A percentile compares a stretch with the other conserved stretches of the same genome.
These are phyloP conservation scores for Geosmithia morbida DNA, from an alignment of 2,329 filamentous ascomycete genomes.

Conservation along the genomic window DNA sequence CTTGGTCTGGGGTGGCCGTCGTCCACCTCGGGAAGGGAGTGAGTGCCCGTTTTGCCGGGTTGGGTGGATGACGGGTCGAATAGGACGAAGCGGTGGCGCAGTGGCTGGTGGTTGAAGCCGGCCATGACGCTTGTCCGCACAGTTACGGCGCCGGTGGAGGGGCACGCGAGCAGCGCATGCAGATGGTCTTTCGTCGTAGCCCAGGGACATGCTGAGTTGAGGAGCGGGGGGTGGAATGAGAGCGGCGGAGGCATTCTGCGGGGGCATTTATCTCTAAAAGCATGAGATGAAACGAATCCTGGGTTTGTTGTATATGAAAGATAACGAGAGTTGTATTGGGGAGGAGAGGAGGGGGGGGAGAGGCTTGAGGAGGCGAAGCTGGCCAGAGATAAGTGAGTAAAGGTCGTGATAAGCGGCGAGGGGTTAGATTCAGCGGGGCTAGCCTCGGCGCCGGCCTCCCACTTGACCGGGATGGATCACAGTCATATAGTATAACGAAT, in stretches of 20 bases:
- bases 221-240: slow-evolving; percentile 43
- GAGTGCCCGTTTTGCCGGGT: slow-evolving; percentile 4
- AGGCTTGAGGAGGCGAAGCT: neutral
- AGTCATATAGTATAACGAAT: neutral
- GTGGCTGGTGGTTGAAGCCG: slow-evolving; percentile 49
- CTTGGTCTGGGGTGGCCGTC: neutral
- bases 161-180: slow-evolving; percentile 40
- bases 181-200: slow-evolving; percentile 53
- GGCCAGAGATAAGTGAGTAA: neutral
- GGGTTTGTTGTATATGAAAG: no score
- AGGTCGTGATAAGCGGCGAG: neutral
- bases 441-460: neutral
- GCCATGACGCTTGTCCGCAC: slow-evolving; percentile 53
- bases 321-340: no score
- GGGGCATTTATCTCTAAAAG: no score
- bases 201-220: slow-evolving; percentile 68
- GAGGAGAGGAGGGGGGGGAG: neutral
- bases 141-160: slow-evolving; percentile 58
- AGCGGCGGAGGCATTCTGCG: slow-evolving; percentile 2
- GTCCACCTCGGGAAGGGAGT: neutral
- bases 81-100: slow-evolving; percentile 50
- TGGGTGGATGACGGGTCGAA: slow-evolving; percentile 30
- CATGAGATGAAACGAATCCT: no score
- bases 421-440: no score
- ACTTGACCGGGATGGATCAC: neutral